Base-by-base conservation (phyloP, 164 flowering plant genomes). In the Brasenia schreberi region DNA sequence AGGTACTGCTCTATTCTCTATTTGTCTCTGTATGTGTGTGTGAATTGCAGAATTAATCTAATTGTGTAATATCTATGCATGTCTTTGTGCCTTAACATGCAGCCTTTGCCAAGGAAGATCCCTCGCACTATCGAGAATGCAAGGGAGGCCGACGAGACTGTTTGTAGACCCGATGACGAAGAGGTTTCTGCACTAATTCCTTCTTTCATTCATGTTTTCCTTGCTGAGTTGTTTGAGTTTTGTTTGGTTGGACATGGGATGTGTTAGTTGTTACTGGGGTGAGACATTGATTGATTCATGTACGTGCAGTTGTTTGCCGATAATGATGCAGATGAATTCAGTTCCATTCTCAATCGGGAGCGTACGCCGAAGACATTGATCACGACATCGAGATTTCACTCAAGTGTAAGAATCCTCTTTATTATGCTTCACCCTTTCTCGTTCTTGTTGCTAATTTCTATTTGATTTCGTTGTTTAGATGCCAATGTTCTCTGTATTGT, bases 51-150 rank as follows among this genome's bases (percentile, higher is more conserved):
- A 14, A 56, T 62, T 44, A 19, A 14, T 66, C 3, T 23, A 17
- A 52, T 42, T 59, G 3, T 43, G 3, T 19, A 9, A n/a, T 7
- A 4, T 61, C 27, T 61, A 4, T 11, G 5, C 63, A 7, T 61
- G 12, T 10, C 42, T 64, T 67, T 7, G 3, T 66, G 4, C 9
- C 42, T 49, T 49, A 49, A 49, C 0, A 2, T 79, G 76, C 76
- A 90, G 96, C 94, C 81, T 44, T 87, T 85, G 11, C 73, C 82
- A 42, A 85, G 60, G 80, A 70, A 68, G 70, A 67, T 77, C 5
- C 98, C 97, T 61, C 85, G 82, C 6, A 92, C 98, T 0, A 88
- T 92, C 59, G 98, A 92, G 81, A 92, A 92, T 71, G 86, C 96
- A 1, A 85, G 97, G 68, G 98, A 90, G 70, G 0, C 69, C 5